Base-by-base conservation (phyloP, 78 protist species). In the Tieghemostelium lacteum region DNA sequence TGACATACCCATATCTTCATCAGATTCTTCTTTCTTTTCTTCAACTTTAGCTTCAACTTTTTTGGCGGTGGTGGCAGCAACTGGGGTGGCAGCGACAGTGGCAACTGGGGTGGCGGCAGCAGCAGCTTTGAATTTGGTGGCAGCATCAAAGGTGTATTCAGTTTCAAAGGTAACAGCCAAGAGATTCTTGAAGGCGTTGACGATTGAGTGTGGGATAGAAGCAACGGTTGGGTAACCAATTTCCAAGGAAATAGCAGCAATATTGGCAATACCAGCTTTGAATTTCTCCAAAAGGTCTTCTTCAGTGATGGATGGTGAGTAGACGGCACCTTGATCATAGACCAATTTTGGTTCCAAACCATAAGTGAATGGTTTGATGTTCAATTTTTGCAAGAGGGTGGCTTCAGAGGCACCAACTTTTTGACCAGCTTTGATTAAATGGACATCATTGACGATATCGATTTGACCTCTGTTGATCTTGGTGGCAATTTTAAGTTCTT, bases 361-460 rank as follows among this genome's bases (percentile, higher is more conserved):
- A 94, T 97, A 98, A 66, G 69, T 42, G 98, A 99, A 99, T 40
- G 99, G 99, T 83, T 92, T 96, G 88, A 98, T 95, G 97, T 94
- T 80, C n/a, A 99, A 69, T 98, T 97, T 99, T 65, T 85, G 73
- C 40, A 99, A 95, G n/a, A 99, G 97, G 37, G 97, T 93, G 0
- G 99, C 99, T 89, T 98, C 98, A 34, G 99, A 98, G 63, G 97
- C 66, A 34, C 97, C 98, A 92, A 99, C 99, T 93, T 96, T 97
- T 26, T 94, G 96, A 67, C 99, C 99, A 19, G 19, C 73, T 71
- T 54, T 71, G 94, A 99, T 71, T 52, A 99, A 63, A 73, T 72
- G 94, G 45, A 97, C 97, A 42, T 96, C 98, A 54, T 20, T 34
- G 92, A 97, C 62, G 67, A 99, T 98, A 74, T 99, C 99, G 37